Evolutionary conservation across 73 alveolate genomes (phyloP), one percentile per base, ranked within the genome.

Genomic region (Tetrahymena elliotti): DNA sequence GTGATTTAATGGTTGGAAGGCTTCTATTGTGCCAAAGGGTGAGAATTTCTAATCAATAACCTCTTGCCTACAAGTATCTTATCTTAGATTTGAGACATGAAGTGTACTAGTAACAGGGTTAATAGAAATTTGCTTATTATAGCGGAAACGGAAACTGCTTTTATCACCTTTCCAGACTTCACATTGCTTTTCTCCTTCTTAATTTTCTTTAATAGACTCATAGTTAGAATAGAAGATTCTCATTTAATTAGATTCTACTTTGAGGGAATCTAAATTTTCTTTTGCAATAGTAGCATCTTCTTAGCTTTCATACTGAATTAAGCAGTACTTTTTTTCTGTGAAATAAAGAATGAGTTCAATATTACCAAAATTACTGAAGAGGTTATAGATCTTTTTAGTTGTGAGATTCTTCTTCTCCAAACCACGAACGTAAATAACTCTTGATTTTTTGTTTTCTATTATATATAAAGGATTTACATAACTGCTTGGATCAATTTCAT

Each of bases 291-390:
- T 33, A 34, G 96, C 96, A 52, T 94, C 95, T 20, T 52, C 53
- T 34, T 84, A 52, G 33, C 37, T 94, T n/a, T 94, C 95, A 52
- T 84, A 94, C 38, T 94, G 35, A 8, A 94, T 94, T 22, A 94
- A 52, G 39, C 95, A 94, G 22, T 94, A 94, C 53, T 93, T 52
- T 33, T 94, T 94, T 52, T 88, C 84, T 9, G 93, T 94, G 53
- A 94, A 84, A 18, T 84, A 94, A 31, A 94, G 68, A 16, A 94
- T 94, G 3, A 92, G 93, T 24, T 47, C 39, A 1, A 94, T 94
- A 94, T 94, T 94, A n/a, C 96, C 96, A 53, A 84, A 94, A 41
- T 94, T 94, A 22, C 95, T 84, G 93, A 94, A 88, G 93, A 94
- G 93, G 47, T 94, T 94, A 52, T 84, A 94, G 15, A 94, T 94